Evolutionary conservation across 305 asterid species (phyloP).

Genomic region (Fraxinus greggii): DNA sequence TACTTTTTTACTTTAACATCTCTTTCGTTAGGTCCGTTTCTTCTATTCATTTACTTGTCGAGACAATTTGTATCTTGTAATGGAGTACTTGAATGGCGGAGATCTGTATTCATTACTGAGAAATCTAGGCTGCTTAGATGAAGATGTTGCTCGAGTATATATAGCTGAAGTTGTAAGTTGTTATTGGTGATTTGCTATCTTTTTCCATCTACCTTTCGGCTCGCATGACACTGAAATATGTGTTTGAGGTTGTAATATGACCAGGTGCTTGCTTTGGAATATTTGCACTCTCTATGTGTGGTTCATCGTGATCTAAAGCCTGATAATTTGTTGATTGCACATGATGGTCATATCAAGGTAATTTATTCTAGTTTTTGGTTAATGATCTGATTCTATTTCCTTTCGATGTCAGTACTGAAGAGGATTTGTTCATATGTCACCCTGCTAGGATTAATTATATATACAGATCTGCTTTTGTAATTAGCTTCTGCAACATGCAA

Average conservation of each 20-base stretch:
- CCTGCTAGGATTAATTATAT: not conserved
- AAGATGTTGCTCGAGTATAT: conserved; percentile 96
- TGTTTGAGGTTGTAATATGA: conserved; percentile 27
- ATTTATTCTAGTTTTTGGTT: conserved; percentile 17
- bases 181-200: conserved; percentile 18
- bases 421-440: not conserved
- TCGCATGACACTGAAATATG: conserved; percentile 21
- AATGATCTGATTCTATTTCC: conserved; percentile 10
- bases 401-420: conserved; percentile 3
- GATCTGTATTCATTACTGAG: conserved; percentile 96
- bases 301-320: conserved; percentile 99
- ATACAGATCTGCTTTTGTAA: not conserved
- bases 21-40: conserved; percentile 74
- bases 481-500: not conserved
- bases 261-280: conserved; percentile 99
- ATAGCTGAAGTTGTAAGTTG: conserved; percentile 97
- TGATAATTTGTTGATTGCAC: conserved; percentile 97
- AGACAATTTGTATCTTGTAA: conserved; percentile 94
- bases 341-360: conserved; percentile 99
- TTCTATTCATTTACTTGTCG: conserved; percentile 99
- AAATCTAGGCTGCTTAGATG: conserved; percentile 97
- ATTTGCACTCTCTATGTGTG: conserved; percentile 90
- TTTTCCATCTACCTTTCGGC: conserved; percentile 7
- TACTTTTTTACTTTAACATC: conserved; percentile 27
- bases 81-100: conserved; percentile 99